Evolutionary conservation across 2,329 filamentous ascomycete species (phyloP), one percentile per base, ranked within the genome.

Genomic region (Arthrobotrys sphaeroides): DNA sequence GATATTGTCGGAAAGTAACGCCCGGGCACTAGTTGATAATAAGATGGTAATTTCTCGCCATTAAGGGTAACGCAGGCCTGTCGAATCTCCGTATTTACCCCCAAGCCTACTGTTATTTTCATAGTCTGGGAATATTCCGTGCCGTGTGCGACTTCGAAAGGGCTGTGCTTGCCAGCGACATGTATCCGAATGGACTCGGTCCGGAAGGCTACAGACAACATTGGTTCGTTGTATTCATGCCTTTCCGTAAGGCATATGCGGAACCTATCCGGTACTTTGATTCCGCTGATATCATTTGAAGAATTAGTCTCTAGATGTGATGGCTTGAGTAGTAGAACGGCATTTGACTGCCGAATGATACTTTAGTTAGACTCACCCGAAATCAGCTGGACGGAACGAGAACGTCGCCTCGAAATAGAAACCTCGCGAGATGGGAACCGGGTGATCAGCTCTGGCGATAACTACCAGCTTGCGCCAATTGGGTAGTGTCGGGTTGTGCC

Each of bases 351-450:
- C n/a, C n/a, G n/a, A n/a, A n/a, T n/a, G n/a, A n/a, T n/a, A n/a
- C n/a, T 33, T 33, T 40, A 13, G 36, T 16, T n/a, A 5, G 13
- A 40, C 36, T 40, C n/a, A 40, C 36, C 16, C 36, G 10, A 5
- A 33, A 33, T n/a, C n/a, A 33, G 28, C 10, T 33, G 28, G 28
- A 10, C 28, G 5, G 28, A 42, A 26, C 7, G 36, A 16, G 26
- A 62, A 49, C 12, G 40, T 49, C 6, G 26, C 40, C 24, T 62
- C 59, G 18, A 62, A 62, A 22, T 62, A 62, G 16, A 18, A 62
- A 26, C n/a, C n/a, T 62, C 45, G 12, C 31, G 22, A 36, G 7
- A 6, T 12, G 13, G 42, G 40, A 10, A 36, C 45, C 10, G 59
- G 59, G 16, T 62, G 59, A 20, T 62, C 26, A 24, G 26, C 40